Base-by-base conservation (phyloP, 495 filamentous ascomycete genomes). In the Peziza echinospora region DNA sequence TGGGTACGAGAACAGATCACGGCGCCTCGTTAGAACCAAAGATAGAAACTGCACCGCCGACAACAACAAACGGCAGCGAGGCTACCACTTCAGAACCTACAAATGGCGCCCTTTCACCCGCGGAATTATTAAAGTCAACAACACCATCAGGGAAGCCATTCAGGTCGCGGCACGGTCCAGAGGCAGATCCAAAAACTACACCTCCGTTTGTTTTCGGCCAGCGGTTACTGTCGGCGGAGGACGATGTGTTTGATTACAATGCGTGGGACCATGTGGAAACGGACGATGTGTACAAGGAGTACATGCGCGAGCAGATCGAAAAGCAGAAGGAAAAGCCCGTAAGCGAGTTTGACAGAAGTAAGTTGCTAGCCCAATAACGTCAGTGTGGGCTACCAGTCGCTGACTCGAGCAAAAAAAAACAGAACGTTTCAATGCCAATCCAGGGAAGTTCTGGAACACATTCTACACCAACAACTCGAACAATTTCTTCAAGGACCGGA, bases 401-500 rank as follows among this genome's bases (percentile, higher is more conserved):
- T 19, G 11, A 19, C 8, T 10, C 17, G 11, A 8, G 11, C 41
- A 54, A 67, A n/a, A n/a, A n/a, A n/a, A n/a, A n/a, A n/a, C n/a
- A n/a, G n/a, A 62, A 37, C 75, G 80, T 45, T 91, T 91, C 71
- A 91, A 93, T 60, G 64, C 65, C 23, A 73, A 87, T 46, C 85
- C 86, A 9, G 83, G 76, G 21, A 92, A 81, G 62, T 92, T 82
- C 78, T 96, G 87, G 87, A 83, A 96, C 55, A 67, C 76, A 37
- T 97, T 97, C 66, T 97, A 97, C 66, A 78, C 80, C 60, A 86
- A 93, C 63, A 94, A 97, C 64, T 80, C 77, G 5, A 70, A 74
- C 46, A 93, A 94, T 60, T 97, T 97, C 66, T 97, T 97, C 77
- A 96, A 97, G 64, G 78, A 97, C 55, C 77, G 89, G 43, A 94